Conservation (phyloP, 2,329 filamentous ascomycete genomes). For the Cladophialophora carrionii region DNA sequence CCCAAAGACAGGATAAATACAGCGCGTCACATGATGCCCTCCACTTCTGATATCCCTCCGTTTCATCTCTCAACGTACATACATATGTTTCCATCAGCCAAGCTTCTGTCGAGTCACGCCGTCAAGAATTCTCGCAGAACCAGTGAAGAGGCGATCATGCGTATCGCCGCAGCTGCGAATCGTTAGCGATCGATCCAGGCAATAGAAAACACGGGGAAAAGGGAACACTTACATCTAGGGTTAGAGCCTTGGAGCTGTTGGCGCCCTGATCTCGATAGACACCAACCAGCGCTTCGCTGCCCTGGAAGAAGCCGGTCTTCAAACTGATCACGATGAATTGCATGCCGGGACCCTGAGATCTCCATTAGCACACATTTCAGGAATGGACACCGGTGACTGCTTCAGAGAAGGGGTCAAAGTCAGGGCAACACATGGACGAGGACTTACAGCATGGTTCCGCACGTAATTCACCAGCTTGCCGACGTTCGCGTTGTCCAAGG, state of each 20-base stretch:
- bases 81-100: too few species aligned
- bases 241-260: slow-evolving; percentile 89
- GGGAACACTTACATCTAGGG: slow-evolving; percentile 78
- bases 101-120: too few species aligned
- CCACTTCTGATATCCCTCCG: too few species aligned
- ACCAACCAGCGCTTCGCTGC: slow-evolving; percentile 92
- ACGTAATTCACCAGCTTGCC: slow-evolving; percentile 97
- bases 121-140: background rate
- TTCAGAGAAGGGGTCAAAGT: background rate
- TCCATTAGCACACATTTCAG: slow-evolving; percentile 8
- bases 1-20: too few species aligned
- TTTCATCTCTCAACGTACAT: too few species aligned
- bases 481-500: slow-evolving; percentile 97
- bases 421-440: background rate
- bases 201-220: background rate
- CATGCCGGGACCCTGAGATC: slow-evolving; percentile 75
- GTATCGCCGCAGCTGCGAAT: background rate
- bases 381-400: background rate
- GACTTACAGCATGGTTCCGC: slow-evolving; percentile 70
- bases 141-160: background rate
- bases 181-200: background rate
- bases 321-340: slow-evolving; percentile 98
- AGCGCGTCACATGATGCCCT: too few species aligned
- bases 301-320: slow-evolving; percentile 94
- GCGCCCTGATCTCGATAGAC: slow-evolving; percentile 94